phyloP scores from a whole-genome alignment of 2,329 filamentous ascomycete species.

The Mariannaea sp. region DNA sequence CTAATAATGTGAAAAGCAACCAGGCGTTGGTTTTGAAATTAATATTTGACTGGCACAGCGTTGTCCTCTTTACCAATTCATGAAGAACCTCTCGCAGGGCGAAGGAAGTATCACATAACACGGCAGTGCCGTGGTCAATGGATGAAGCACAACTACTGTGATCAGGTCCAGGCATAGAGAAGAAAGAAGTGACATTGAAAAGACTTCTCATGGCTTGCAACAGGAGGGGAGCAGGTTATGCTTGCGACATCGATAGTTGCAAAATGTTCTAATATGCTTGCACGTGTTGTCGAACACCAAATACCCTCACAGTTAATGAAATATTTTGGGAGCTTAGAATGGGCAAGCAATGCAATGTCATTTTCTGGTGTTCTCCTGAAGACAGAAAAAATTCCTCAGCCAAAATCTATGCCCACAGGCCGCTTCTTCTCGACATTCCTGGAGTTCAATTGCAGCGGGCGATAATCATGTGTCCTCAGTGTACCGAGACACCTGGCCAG shows the following conservation, averaged over 20 bases:
- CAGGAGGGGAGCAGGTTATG: neutral
- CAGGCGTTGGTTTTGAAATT: neutral
- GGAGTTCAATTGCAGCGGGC: too few species aligned
- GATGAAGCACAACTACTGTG: neutral
- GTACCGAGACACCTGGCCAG: too few species aligned
- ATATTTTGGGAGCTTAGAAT: neutral
- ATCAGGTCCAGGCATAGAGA: neutral
- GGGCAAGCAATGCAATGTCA: conserved; percentile 2
- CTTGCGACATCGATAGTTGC: neutral
- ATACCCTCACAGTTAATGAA: conserved; percentile 17
- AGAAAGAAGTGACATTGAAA: neutral
- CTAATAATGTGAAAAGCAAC: neutral
- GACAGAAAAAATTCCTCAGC: neutral
- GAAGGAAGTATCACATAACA: neutral
- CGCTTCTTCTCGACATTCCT: neutral
- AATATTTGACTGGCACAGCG: neutral
- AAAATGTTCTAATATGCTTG: conserved; percentile 5
- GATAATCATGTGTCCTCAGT: too few species aligned
- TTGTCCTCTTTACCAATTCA: neutral
- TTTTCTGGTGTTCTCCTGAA: neutral
- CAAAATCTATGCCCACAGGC: neutral
- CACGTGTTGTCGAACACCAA: conserved; percentile 11
- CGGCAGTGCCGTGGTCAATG: neutral
- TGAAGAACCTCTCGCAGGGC: neutral
- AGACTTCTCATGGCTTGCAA: neutral